Evolutionary conservation across 139 green algal species (phyloP), one percentile per base, ranked within the genome.

Genomic region (Chlamydomonas sp.): DNA sequence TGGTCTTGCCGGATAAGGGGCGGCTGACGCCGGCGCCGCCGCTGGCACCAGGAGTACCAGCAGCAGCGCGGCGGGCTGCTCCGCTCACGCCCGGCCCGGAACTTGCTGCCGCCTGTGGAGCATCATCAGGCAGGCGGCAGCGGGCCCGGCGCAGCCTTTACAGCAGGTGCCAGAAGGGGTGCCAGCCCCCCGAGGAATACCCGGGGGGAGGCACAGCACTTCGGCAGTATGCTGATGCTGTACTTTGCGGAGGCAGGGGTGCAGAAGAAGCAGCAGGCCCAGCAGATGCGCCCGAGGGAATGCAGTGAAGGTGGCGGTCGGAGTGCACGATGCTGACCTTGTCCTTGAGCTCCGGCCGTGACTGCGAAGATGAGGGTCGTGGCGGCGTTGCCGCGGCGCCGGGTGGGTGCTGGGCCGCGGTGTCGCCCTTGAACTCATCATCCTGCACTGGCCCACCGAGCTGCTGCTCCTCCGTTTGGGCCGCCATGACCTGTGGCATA

Each of bases 51-150:
- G 69, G 10, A 49, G 20, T 12, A 18, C 59, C 31, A 49, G 31
- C 31, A 49, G 31, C 31, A 49, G 31, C 31, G 31, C 31, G 31
- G 31, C 31, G 31, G 31, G 31, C 31, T 49, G 31, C 31, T 49
- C 31, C 31, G 31, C 31, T 49, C 4, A 57, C 82, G 57, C 61
- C 60, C 5, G 71, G 63, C 82, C 71, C 16, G 71, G 59, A 71
- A 61, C 71, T 86, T 71, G 71, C 82, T 80, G 82, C 82, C 78
- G 82, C 82, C 82, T 86, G 82, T 71, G 71, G 82, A 79, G 82
- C 82, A 86, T 71, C n/a, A 17, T 69, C 71, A 71, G 31, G 31
- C 31, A 71, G 82, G 71, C 82, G 63, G 71, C 82, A 86, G 82
- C 82, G 57, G 57, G 49, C 49, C 8, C 68, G 68, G 68, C 59